Conservation (phyloP, 305 asterid species). For the Plantago lanceolata region DNA sequence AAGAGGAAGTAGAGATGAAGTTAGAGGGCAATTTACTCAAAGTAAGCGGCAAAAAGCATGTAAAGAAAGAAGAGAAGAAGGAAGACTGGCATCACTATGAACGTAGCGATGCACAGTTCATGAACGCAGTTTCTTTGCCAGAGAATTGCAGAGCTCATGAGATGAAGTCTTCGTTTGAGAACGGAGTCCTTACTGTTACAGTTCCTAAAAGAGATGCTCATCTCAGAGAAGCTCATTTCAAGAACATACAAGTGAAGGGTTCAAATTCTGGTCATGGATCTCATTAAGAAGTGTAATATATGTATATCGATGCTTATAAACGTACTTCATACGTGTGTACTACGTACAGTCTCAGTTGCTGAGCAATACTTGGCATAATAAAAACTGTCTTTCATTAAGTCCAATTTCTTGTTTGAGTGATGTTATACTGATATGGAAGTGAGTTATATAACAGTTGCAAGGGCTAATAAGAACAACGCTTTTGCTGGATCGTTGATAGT, state of each 20-base stretch:
- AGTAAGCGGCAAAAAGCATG: slow-evolving; percentile 8
- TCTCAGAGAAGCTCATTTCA: slow-evolving; percentile 8
- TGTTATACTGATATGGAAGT: neutral
- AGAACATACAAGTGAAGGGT: slow-evolving; percentile 14
- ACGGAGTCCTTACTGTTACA: slow-evolving; percentile 7
- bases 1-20: slow-evolving; percentile 12
- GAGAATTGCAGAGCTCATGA: slow-evolving; percentile 7
- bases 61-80: slow-evolving; percentile 11
- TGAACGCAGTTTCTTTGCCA: slow-evolving; percentile 5
- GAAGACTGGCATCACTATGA: slow-evolving; percentile 13
- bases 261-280: neutral
- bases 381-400: too few relatives aligned
- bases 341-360: neutral
- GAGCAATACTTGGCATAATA: neutral
- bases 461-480: neutral
- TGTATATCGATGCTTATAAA: too few relatives aligned
- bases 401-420: neutral
- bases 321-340: neutral
- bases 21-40: slow-evolving; percentile 7
- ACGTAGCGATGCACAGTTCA: slow-evolving; percentile 8
- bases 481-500: neutral
- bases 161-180: slow-evolving; percentile 1
- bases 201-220: slow-evolving; percentile 12
- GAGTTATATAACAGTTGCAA: too few relatives aligned
- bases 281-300: neutral